A percentile compares a stretch with the other conserved stretches of the same genome.
Evolutionary conservation across 345 rosid species (phyloP).

Genomic region (Camelina sativa): DNA sequence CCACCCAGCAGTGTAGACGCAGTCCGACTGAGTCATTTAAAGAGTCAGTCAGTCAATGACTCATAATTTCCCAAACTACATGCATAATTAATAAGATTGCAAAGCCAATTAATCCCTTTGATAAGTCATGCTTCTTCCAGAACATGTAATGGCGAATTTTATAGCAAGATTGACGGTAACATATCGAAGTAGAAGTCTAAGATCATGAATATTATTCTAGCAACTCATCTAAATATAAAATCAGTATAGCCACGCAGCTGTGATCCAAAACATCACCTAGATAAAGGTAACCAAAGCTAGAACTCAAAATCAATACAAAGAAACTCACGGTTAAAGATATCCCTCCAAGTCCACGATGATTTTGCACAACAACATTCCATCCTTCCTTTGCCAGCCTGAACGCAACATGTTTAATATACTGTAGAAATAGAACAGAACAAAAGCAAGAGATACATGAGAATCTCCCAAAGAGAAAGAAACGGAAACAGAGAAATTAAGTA

Average conservation of each 20-base stretch:
- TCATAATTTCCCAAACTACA: slow-evolving; percentile 7
- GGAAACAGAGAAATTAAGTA: neutral
- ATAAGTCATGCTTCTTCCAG: slow-evolving; percentile 10
- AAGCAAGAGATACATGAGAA: neutral
- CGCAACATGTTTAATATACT: slow-evolving; percentile 82
- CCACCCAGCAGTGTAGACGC: slow-evolving; percentile 94
- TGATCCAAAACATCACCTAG: neutral
- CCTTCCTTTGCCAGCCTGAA: slow-evolving; percentile 66
- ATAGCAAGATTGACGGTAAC: neutral
- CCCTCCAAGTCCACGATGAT: slow-evolving; percentile 92
- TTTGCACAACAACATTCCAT: slow-evolving; percentile 87
- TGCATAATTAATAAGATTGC: neutral
- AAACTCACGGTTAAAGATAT: slow-evolving; percentile 84
- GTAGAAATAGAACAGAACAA: neutral
- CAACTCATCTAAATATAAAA: neutral
- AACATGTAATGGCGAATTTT: neutral
- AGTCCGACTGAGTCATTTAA: slow-evolving; percentile 66
- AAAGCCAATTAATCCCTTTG: neutral
- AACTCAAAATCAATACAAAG: neutral
- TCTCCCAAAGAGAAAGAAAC: neutral
- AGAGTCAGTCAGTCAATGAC: neutral
- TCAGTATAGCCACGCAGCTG: neutral
- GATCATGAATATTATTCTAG: neutral
- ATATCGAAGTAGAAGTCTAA: neutral
- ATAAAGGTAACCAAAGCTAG: neutral